These are phyloP conservation scores for Salicornia ramosissima DNA, from an alignment of 148 eudicot species.

Conservation along the genomic window DNA sequence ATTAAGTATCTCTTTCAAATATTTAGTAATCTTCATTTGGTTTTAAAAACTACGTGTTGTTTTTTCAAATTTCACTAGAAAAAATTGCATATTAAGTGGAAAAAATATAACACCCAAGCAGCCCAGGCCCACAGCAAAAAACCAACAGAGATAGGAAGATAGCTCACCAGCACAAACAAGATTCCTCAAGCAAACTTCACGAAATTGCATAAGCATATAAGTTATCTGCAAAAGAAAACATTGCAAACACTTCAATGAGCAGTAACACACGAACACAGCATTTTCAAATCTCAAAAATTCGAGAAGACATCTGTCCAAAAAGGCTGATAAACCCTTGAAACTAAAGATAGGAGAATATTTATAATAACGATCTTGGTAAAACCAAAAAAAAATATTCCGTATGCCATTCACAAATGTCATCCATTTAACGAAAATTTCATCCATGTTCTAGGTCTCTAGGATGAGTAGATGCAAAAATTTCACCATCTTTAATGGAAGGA, in stretches of 20 bases:
- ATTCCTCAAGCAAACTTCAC: constrained; percentile 34
- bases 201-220: constrained; percentile 74
- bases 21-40: too few relatives aligned
- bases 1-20: too few relatives aligned
- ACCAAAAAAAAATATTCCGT: neutral
- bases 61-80: too few relatives aligned
- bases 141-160: constrained; percentile 4
- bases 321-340: neutral
- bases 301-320: neutral
- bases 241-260: neutral
- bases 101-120: too few relatives aligned
- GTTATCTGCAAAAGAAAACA: constrained; percentile 46
- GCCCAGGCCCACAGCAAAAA: too few relatives aligned
- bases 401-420: neutral
- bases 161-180: constrained; percentile 43
- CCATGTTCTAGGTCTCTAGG: neutral
- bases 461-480: neutral
- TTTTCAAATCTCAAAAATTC: neutral
- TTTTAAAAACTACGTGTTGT: too few relatives aligned
- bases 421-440: neutral
- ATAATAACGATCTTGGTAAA: neutral
- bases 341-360: neutral
- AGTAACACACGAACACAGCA: neutral
- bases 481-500: neutral
- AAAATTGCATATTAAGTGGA: too few relatives aligned